Percentiles rank a stretch among this genome's conserved stretches.
phyloP scores from a whole-genome alignment of 2,329 filamentous ascomycete species.

The Parasarocladium wereldwijsianum region DNA sequence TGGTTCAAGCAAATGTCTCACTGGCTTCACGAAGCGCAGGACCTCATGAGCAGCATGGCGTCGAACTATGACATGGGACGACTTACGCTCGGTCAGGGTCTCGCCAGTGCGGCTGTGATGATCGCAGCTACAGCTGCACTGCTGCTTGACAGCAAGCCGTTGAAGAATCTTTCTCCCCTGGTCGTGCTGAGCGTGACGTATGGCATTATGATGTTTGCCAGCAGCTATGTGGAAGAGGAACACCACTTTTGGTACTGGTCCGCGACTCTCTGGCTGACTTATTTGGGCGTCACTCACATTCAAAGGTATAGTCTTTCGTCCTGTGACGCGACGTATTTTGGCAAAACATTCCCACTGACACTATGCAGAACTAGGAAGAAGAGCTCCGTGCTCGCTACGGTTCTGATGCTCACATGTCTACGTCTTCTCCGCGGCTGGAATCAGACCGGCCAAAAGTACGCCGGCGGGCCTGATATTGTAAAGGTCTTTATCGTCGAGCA shows the following conservation, averaged over 20 bases:
- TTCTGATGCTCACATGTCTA: conserved; percentile 41
- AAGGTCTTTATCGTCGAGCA: conserved; percentile 52
- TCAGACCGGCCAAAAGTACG: conserved; percentile 91
- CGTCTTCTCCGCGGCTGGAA: conserved; percentile 74
- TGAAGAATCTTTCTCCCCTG: conserved; percentile 22
- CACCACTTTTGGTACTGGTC: conserved; percentile 98
- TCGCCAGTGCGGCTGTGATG: conserved; percentile 20
- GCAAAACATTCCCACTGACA: conserved; percentile 6
- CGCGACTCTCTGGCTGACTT: conserved; percentile 52
- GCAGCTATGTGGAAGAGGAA: conserved; percentile 95
- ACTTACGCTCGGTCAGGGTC: conserved; percentile 32
- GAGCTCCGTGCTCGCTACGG: conserved; percentile 15
- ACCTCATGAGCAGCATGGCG: conserved; percentile 72
- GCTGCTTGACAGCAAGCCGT: background rate
- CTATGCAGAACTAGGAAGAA: conserved; percentile 10
- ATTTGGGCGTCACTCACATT: conserved; percentile 33
- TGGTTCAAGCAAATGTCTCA: conserved; percentile 29
- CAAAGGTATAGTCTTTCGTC: conserved; percentile 17
- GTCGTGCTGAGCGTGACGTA: conserved; percentile 45
- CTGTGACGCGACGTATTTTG: background rate
- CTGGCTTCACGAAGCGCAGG: conserved; percentile 62
- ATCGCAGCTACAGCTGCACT: conserved; percentile 21
- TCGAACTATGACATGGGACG: conserved; percentile 75
- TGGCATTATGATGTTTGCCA: conserved; percentile 88
- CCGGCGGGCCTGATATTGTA: conserved; percentile 78